A percentile compares a stretch with the other conserved stretches of the same genome.
phyloP scores from a whole-genome alignment of 257 asterid genomes.

The Solanum clarkiae region DNA sequence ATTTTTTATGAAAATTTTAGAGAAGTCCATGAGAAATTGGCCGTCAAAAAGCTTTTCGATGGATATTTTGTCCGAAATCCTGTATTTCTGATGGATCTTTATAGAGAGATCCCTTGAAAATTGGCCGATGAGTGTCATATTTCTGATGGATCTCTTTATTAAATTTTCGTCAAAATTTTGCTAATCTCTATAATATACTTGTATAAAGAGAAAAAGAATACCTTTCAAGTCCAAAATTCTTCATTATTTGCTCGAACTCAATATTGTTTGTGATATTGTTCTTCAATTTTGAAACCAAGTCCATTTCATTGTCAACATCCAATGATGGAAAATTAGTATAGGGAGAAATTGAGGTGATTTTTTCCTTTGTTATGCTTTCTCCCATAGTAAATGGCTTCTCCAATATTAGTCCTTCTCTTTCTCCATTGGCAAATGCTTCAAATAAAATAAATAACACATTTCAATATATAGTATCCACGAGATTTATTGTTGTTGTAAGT shows the following conservation, averaged over 20 bases:
- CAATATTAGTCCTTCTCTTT: constrained; percentile 11
- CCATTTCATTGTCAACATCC: constrained; percentile 15
- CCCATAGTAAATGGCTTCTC: constrained; percentile 14
- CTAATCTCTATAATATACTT: not conserved
- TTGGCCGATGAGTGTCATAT: no score
- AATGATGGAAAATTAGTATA: not conserved
- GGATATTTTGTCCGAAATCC: no score
- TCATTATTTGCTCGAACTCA: not conserved
- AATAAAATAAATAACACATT: not conserved
- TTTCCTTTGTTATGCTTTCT: not conserved
- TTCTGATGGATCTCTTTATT: no score
- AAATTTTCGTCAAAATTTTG: no score
- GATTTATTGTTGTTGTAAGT: no score
- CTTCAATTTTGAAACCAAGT: not conserved
- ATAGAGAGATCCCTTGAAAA: no score
- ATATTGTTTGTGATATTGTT: not conserved
- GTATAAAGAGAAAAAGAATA: not conserved
- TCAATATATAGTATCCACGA: no score
- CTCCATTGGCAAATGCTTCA: not conserved
- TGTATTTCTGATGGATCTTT: no score
- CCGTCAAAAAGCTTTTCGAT: no score
- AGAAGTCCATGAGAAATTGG: no score
- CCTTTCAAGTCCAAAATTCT: not conserved
- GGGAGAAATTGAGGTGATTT: not conserved
- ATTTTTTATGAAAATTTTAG: no score